Base-by-base conservation (phyloP, 176 grass and related monocot genomes). In the Calamus simplicifolius region DNA sequence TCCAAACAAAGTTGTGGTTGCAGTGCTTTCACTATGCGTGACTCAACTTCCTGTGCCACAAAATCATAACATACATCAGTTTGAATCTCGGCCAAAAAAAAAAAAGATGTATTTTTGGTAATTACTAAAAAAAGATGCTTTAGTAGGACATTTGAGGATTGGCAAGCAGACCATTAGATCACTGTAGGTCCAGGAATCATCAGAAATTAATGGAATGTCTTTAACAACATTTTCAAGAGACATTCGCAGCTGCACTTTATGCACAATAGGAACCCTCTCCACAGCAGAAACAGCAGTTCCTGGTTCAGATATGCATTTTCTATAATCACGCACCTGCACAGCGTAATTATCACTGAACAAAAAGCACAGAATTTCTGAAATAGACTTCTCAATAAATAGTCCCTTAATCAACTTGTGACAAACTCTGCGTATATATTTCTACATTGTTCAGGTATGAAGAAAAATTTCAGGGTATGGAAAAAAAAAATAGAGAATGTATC, bases 131-230 rank as follows among this genome's bases (percentile, higher is more conserved):
- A 64, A 81, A 59, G 69, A 35, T 63, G 48, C 16, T 68, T 59
- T 66, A 58, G 64, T 23, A 23, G 7, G 5, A 31, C 7, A 31
- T 31, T 62, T 28, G 68, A 66, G 18, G 17, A 66, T 23, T 29
- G 8, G 27, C 21, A 35, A 69, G 59, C 75, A 85, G 61, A 98
- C 93, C 88, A 98, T 72, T 67, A 92, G 85, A 87, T 92, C 84
- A 59, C 87, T 85, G 76, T 98, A 98, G 30, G 81, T 98, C 93
- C 93, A 98, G 67, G 93, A 98, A 80, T 98, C 87, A 63, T 92
- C 93, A 68, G 93, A 85, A 62, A 98, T 79, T 61, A 73, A 61
- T 5, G 73, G 69, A 49, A 98, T 85, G 62, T 98, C 87, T 69
- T 84, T 98, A 57, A 92, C 81, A 80, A 98, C 75, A 98, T 92